Conservation (phyloP, 768 basidiomycete species). For the Pleurotus tuber-regium region DNA sequence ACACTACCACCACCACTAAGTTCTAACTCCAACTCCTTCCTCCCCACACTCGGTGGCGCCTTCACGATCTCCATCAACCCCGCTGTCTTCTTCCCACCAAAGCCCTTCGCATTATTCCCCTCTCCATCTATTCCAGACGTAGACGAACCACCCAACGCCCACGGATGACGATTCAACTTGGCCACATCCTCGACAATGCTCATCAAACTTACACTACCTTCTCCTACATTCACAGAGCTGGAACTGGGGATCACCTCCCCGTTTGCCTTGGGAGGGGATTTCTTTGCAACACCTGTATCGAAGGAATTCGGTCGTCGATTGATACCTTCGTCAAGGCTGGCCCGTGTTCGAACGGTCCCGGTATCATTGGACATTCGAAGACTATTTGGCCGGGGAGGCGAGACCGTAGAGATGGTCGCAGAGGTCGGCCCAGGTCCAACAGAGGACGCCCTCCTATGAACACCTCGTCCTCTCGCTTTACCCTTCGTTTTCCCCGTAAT, state of each 20-base stretch:
- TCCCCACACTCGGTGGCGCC: constrained; percentile 44
- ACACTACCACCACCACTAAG: constrained; percentile 11
- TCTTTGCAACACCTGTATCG: neutral
- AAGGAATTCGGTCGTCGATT: neutral
- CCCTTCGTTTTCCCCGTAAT: too few species aligned
- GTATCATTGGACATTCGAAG: too few species aligned
- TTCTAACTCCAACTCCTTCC: constrained; percentile 26
- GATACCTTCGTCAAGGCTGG: neutral
- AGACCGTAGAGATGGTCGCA: constrained; percentile 8
- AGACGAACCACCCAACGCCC: neutral
- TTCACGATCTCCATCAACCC: constrained; percentile 39
- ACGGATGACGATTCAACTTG: constrained; percentile 27
- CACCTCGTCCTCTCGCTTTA: constrained; percentile 13
- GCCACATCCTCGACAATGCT: constrained; percentile 66
- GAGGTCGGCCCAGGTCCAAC: constrained; percentile 12
- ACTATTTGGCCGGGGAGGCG: too few species aligned
- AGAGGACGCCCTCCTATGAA: constrained; percentile 8
- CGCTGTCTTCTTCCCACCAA: constrained; percentile 18
- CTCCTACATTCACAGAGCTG: neutral
- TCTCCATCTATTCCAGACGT: neutral
- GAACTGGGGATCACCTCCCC: neutral
- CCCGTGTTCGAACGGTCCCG: neutral
- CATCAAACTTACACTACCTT: constrained; percentile 47
- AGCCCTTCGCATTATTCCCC: constrained; percentile 13
- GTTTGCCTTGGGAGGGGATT: neutral